Conservation (phyloP, 73 alveolate genomes). For the Symbiodinium pilosum region DNA sequence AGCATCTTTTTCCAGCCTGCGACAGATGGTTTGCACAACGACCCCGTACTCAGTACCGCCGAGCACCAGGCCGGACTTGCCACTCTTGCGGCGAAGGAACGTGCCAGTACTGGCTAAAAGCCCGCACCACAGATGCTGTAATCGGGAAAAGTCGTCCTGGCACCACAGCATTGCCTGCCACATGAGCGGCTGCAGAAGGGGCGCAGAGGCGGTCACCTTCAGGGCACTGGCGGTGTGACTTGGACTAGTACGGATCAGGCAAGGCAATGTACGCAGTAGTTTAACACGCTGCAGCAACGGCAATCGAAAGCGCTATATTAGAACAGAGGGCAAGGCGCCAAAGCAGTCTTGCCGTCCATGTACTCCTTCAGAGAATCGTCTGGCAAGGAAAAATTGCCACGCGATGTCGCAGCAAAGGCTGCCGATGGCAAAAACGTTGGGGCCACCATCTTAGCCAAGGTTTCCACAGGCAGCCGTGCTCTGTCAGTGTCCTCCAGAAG, state of each 20-base stretch:
- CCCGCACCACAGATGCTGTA: background rate
- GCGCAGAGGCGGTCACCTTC: background rate
- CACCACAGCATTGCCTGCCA: background rate
- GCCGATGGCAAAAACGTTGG: background rate
- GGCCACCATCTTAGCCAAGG: background rate
- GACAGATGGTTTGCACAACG: background rate
- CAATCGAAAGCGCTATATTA: background rate
- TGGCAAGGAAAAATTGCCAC: background rate
- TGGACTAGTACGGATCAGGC: background rate
- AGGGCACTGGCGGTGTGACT: background rate
- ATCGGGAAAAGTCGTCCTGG: background rate
- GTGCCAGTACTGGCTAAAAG: background rate
- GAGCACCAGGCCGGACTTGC: background rate
- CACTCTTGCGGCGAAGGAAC: background rate
- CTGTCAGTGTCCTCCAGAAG: background rate
- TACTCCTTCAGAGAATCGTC: background rate
- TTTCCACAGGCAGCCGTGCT: background rate
- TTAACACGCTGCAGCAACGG: background rate
- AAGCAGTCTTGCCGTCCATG: background rate
- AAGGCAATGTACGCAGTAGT: background rate
- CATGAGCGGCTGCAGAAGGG: background rate
- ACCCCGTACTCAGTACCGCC: background rate
- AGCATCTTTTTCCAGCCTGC: background rate
- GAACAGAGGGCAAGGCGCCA: background rate
- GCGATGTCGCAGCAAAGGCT: background rate